Evolutionary conservation across 306 rosid species (phyloP).

Genomic region (Sindora glabra): DNA sequence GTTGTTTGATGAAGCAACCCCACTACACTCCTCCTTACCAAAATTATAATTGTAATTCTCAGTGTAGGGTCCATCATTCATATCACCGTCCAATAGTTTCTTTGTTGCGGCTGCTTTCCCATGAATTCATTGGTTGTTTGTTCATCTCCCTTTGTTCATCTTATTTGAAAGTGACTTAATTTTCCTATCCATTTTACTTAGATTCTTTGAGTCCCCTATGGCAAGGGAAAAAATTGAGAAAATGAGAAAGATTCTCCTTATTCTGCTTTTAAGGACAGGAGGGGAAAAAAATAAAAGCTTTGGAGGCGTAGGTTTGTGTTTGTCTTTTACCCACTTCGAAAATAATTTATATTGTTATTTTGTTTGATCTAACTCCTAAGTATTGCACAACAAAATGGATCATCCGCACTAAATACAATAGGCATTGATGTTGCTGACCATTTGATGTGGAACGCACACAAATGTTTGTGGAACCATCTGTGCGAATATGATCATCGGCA

Average conservation of each 20-base stretch:
- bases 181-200: not conserved
- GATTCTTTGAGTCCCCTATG: not conserved
- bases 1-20: slow-evolving; percentile 75
- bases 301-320: slow-evolving; percentile 11
- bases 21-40: slow-evolving; percentile 41
- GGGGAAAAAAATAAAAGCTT: too few relatives aligned
- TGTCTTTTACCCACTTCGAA: slow-evolving; percentile 20
- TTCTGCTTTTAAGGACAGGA: slow-evolving; percentile 13
- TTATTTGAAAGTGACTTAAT: slow-evolving; percentile 25
- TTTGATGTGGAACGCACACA: too few relatives aligned
- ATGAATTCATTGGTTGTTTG: slow-evolving; percentile 38
- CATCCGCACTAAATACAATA: too few relatives aligned
- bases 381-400: too few relatives aligned
- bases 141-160: slow-evolving; percentile 4
- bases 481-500: too few relatives aligned
- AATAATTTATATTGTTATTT: too few relatives aligned
- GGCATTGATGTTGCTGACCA: too few relatives aligned
- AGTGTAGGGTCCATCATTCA: slow-evolving; percentile 14
- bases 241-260: slow-evolving; percentile 1
- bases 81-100: slow-evolving; percentile 32
- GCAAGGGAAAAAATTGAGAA: not conserved
- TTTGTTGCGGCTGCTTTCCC: slow-evolving; percentile 39
- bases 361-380: too few relatives aligned
- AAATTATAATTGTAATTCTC: slow-evolving; percentile 8
- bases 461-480: too few relatives aligned